Evolutionary conservation across 805 yeast species (phyloP), one percentile per base, ranked within the genome.

Genomic region (Grigorovia transvaalensis): DNA sequence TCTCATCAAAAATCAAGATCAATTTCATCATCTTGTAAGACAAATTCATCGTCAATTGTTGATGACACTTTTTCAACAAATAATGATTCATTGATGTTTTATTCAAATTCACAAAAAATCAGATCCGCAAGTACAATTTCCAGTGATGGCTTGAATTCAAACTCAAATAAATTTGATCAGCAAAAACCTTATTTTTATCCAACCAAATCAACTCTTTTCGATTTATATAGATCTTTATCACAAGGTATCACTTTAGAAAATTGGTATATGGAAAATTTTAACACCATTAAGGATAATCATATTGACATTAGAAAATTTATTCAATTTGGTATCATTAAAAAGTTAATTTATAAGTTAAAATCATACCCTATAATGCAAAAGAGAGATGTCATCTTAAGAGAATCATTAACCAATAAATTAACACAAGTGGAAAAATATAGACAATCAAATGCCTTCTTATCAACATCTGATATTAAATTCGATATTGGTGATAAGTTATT

Each of bases 271-370:
- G 85, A 80, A 53, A 83, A 93, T 61, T 72, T 72, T 43, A 76
- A 77, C 47, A 68, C 71, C 3, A 70, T 93, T 17, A 61, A 69
- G 23, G 57, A 56, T 17, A 65, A 70, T 29, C 76, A 81, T 56
- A 80, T 95, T 44, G 99, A 93, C 66, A 73, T 93, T 3, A 74
- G 98, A 56, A 71, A 95, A 51, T 87, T 93, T 59, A 72, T 93
- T 19, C 80, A 89, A 18, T 93, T 90, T 72, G 99, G 99, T 1
- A 76, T 88, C 2, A 71, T 88, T 23, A 78, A 88, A 54, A 88
- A 95, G 0, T 61, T 93, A 6, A 84, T 95, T 9, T 89, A 89
- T 63, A 70, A 97, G 49, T 85, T 89, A 1, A 77, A 85, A 51
- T 72, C 89, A 19, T 87, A 80, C 61, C 97, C 98, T 0, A 69